Base-by-base conservation (phyloP, 1,284 basidiomycete species). In the Cryptococcus hybrid region DNA sequence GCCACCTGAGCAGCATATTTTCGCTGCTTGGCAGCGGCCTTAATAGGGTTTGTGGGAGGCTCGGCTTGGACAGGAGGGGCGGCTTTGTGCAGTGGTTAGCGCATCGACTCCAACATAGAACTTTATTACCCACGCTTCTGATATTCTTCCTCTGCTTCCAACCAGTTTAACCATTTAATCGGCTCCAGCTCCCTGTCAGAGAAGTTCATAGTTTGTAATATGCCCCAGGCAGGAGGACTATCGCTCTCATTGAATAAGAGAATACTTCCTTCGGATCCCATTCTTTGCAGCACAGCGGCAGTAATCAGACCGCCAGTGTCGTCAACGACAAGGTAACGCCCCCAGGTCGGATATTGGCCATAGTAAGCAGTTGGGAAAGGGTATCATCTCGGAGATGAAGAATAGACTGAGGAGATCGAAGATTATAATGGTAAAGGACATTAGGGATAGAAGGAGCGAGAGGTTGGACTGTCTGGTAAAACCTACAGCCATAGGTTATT, bases 231-330 rank as follows among this genome's bases (percentile, higher is more conserved):
- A 8, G 96, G 95, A 5, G 95, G 93, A 3, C 89, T 92, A 70
- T 98, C 95, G 38, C 88, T 85, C 64, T 96, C 92, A 68, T 88
- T 92, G 68, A 99, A 86, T 2, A 89, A 85, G 57, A 97, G 80
- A 18, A 99, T 79, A 52, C 86, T 84, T 4, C 94, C 94, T 67
- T 87, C 79, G 39, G 90, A 90, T 71, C 89, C 93, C 79, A 96
- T 83, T 45, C 92, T 82, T 62, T 95, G 92, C 13, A 98, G 74
- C 39, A 93, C 83, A 2, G 88, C 88, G 0, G 90, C 86, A 0
- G 94, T 89, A 2, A 96, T 77, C n/a, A 99, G 73, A 1, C 96
- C 92, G 24, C 90, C 91, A 12, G 90, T 88, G 71, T 97, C 93
- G 67, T 99, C 96, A 0, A 97, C 88, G 1, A 89, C 88, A 48